phyloP scores from a whole-genome alignment of 257 asterid species.

The Fraxinus cuspidata region DNA sequence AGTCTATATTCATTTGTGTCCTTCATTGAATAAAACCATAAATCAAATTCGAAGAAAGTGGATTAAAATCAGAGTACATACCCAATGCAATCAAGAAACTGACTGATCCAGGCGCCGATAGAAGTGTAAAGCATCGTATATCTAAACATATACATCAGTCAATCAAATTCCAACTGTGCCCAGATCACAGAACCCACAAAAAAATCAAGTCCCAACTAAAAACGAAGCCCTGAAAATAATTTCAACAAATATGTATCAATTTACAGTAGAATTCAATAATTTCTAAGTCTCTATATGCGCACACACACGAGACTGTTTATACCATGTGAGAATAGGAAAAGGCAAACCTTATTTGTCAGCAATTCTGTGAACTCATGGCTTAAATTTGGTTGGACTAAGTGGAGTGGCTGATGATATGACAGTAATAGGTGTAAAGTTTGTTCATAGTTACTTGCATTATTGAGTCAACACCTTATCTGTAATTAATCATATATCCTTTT shows the following conservation, averaged over 20 bases:
- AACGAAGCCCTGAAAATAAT: background rate
- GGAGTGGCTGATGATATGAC: background rate
- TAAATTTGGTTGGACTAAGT: background rate
- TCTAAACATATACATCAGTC: constrained; percentile 27
- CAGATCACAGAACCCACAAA: constrained; percentile 24
- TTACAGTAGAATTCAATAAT: background rate
- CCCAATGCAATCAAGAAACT: constrained; percentile 52
- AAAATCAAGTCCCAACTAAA: background rate
- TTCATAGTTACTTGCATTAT: background rate
- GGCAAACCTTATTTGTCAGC: background rate
- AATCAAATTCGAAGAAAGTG: background rate
- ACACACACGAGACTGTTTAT: background rate
- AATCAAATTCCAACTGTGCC: constrained; percentile 17
- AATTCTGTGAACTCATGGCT: background rate
- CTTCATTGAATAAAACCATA: background rate
- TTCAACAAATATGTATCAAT: background rate
- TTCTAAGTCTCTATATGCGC: background rate
- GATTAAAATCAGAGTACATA: constrained; percentile 32
- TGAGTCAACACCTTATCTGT: background rate
- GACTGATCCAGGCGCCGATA: constrained; percentile 42
- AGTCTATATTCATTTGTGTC: background rate
- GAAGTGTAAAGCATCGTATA: constrained; percentile 41
- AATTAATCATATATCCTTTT: background rate
- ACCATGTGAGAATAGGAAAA: background rate
- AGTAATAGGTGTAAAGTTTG: background rate